Conservation (phyloP, 2,329 filamentous ascomycete species). For the Alternaria tenuissima region DNA sequence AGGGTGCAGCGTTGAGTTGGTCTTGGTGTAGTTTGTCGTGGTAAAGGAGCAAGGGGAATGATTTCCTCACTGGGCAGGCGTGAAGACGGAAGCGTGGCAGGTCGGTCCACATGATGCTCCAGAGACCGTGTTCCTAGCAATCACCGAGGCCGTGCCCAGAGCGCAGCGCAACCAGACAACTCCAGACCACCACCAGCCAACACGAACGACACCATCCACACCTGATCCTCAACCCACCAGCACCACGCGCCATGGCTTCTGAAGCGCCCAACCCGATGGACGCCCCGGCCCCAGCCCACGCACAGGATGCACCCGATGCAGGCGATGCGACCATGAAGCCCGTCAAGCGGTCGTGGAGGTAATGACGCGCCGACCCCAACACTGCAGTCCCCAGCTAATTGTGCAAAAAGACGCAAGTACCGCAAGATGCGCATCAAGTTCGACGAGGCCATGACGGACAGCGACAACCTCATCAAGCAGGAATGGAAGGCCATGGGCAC, state of each 20-base stretch:
- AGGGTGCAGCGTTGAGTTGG: background rate
- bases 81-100: constrained; percentile 22
- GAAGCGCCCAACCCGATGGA: constrained; percentile 29
- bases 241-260: constrained; percentile 35
- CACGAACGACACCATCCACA: background rate
- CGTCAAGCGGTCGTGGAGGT: constrained; percentile 52
- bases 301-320: constrained; percentile 17
- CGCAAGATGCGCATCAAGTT: constrained; percentile 86
- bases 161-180: constrained; percentile 10
- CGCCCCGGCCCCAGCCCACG: background rate
- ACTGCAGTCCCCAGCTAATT: constrained; percentile 10
- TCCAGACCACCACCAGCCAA: too few species aligned
- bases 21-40: too few species aligned
- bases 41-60: constrained; percentile 6
- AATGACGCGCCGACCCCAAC: constrained; percentile 19
- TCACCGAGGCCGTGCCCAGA: constrained; percentile 17
- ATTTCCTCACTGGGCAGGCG: constrained; percentile 14
- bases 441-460: constrained; percentile 78
- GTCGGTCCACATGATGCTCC: constrained; percentile 21
- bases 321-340: constrained; percentile 38
- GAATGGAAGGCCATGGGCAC: constrained; percentile 83
- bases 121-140: constrained; percentile 22
- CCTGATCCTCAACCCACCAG: background rate
- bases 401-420: constrained; percentile 78
- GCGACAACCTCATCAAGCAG: constrained; percentile 81